These are phyloP conservation scores for Phytophthora vignae DNA, from an alignment of 352 stramenopile genomes.

Conservation along the genomic window DNA sequence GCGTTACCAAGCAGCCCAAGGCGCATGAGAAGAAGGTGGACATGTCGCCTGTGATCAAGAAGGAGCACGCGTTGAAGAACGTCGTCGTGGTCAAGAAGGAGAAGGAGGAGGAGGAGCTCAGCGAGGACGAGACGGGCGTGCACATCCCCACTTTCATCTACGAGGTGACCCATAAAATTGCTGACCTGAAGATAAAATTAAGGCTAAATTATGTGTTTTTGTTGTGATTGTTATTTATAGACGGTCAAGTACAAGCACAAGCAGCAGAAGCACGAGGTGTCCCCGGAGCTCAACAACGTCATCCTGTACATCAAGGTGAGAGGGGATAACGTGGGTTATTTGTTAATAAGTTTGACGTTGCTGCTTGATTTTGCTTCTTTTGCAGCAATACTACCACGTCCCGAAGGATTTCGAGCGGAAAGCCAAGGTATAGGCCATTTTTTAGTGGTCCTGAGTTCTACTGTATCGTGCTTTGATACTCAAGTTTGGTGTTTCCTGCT, in stretches of 20 bases:
- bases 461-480: conserved; percentile 4
- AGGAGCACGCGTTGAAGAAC: conserved; percentile 12
- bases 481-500: background rate
- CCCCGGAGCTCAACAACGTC: conserved; percentile 44
- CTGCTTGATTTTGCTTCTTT: conserved; percentile 6
- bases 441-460: background rate
- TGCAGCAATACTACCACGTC: conserved; percentile 55
- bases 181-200: background rate
- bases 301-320: conserved; percentile 61
- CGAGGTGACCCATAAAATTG: conserved; percentile 33
- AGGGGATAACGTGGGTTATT: background rate
- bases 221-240: conserved; percentile 19
- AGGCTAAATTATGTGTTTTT: background rate
- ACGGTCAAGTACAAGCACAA: conserved; percentile 67
- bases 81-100: conserved; percentile 13
- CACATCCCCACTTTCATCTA: conserved; percentile 72
- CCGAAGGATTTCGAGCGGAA: conserved; percentile 59
- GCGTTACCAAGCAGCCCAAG: conserved; percentile 67
- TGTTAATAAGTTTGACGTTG: background rate
- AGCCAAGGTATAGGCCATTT: conserved; percentile 38
- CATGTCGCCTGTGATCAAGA: conserved; percentile 16
- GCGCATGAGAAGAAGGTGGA: conserved; percentile 39
- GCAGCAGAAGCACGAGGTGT: conserved; percentile 39
- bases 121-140: conserved; percentile 37
- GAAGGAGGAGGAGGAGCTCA: conserved; percentile 5